These are phyloP conservation scores for Geotrichum candidum DNA, from an alignment of 1,139 yeast species.

Conservation along the genomic window DNA sequence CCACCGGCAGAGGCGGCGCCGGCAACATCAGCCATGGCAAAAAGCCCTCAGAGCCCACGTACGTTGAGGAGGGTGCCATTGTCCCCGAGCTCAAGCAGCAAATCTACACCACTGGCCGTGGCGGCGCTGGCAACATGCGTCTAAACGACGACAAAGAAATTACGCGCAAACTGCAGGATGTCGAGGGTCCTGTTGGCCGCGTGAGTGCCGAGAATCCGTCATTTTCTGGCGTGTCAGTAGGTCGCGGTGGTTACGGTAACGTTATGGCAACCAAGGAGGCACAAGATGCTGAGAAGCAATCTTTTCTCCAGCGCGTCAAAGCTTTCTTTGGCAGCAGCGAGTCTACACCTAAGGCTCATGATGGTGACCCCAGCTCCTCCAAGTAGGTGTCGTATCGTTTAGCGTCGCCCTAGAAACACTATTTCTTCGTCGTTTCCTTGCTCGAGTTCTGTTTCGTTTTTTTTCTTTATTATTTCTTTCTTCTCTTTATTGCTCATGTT, in stretches of 20 bases:
- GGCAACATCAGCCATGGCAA: slow-evolving; percentile 55
- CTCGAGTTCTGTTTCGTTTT: background rate
- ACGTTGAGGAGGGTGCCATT: slow-evolving; percentile 36
- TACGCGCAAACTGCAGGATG: slow-evolving; percentile 66
- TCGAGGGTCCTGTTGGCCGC: slow-evolving; percentile 41
- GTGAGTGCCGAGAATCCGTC: slow-evolving; percentile 23
- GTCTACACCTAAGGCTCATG: background rate
- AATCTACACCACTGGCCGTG: slow-evolving; percentile 68
- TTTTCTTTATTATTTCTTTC: background rate
- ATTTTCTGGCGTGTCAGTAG: slow-evolving; percentile 30
- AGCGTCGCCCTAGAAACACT: background rate
- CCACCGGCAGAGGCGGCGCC: slow-evolving; percentile 81
- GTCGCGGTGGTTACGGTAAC: slow-evolving; percentile 40
- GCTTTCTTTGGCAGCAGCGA: slow-evolving; percentile 5
- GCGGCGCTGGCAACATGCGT: slow-evolving; percentile 76
- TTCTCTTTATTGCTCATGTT: background rate
- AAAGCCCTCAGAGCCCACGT: slow-evolving; percentile 47
- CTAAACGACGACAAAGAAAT: slow-evolving; percentile 54
- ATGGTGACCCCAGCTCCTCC: background rate
- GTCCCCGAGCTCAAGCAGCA: slow-evolving; percentile 55
- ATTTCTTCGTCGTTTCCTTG: background rate
- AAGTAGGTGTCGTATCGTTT: background rate
- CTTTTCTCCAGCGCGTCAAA: slow-evolving; percentile 20
- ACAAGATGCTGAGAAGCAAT: slow-evolving; percentile 17
- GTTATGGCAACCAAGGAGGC: slow-evolving; percentile 28